Evolutionary conservation across 345 rosid species (phyloP), one percentile per base, ranked within the genome.

Genomic region (Eucalyptus sp.): DNA sequence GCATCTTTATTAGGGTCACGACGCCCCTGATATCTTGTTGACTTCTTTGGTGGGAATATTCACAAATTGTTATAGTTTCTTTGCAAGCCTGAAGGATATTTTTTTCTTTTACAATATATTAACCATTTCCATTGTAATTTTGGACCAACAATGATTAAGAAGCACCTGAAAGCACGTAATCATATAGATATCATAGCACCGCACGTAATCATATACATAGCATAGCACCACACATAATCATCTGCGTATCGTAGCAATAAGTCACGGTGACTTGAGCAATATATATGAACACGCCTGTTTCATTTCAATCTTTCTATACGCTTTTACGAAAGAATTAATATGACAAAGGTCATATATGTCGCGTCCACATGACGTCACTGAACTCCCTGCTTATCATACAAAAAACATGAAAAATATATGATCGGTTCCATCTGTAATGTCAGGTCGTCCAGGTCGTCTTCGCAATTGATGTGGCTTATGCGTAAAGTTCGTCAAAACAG

Each of bases 211-310:
- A 58, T 58, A 58, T 25, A 58, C 1, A 2, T 25, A 29, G 6
- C n/a, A n/a, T 62, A 62, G 71, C 33, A 62, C 15, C 17, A 3
- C 58, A 52, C 10, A 0, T 52, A 52, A 52, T 3, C 58, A 52
- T 7, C 1, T 52, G 1, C 0, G 0, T 18, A 52, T 7, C 5
- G 2, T 18, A 52, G 24, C 10, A 52, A 18, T 52, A 52, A 29
- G 11, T 62, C 31, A 27, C 13, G 71, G 33, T 29, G 71, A 62
- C 31, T 62, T 29, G 58, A 52, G 25, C 24, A 52, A 52, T 18
- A 52, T 52, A 52, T 52, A 18, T 52, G 58, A 52, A 52, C 58
- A 18, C 58, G 5, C 10, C 24, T 0, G 2, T 52, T 52, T 52
- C 58, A 52, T 52, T 52, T 17, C 9, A 52, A 51, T 17, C 24